Evolutionary conservation across 1,284 basidiomycete genomes (phyloP).

Genomic region (Heterobasidion irregulare): DNA sequence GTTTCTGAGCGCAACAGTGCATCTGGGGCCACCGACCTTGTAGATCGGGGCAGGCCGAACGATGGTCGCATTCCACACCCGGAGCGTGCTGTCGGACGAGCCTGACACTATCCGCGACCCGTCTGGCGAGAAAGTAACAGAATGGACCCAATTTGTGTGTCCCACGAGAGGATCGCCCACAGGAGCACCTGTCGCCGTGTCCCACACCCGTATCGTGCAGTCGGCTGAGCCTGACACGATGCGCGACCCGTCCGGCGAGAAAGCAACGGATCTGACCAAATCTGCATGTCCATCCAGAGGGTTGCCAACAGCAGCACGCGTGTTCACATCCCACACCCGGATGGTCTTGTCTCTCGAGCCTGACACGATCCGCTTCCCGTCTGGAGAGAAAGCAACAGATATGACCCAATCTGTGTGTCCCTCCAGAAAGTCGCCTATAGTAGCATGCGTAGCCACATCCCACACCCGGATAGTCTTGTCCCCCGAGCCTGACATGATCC

Average conservation of each 20-base stretch:
- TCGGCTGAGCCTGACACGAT: not conserved
- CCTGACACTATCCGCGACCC: constrained; percentile 1
- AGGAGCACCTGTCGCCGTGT: not conserved
- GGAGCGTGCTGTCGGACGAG: not conserved
- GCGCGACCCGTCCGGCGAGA: not conserved
- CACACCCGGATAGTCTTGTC: not conserved
- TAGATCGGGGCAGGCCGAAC: not conserved
- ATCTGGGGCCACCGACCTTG: too few species aligned
- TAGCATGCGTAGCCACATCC: not conserved
- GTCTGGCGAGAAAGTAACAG: constrained; percentile 8
- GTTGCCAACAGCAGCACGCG: not conserved
- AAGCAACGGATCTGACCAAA: not conserved
- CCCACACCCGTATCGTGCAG: not conserved
- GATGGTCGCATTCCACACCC: not conserved
- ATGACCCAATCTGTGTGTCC: constrained; percentile 1
- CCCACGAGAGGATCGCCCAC: not conserved
- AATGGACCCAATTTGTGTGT: not conserved
- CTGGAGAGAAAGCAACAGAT: constrained; percentile 1
- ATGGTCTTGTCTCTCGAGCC: not conserved
- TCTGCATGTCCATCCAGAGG: not conserved
- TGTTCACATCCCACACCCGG: not conserved
- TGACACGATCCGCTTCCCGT: not conserved
- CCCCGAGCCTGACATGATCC: not conserved
- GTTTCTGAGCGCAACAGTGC: too few species aligned
- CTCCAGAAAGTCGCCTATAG: not conserved